phyloP scores from a whole-genome alignment of 108 stramenopile genomes.

The Chaetoceros muelleri region DNA sequence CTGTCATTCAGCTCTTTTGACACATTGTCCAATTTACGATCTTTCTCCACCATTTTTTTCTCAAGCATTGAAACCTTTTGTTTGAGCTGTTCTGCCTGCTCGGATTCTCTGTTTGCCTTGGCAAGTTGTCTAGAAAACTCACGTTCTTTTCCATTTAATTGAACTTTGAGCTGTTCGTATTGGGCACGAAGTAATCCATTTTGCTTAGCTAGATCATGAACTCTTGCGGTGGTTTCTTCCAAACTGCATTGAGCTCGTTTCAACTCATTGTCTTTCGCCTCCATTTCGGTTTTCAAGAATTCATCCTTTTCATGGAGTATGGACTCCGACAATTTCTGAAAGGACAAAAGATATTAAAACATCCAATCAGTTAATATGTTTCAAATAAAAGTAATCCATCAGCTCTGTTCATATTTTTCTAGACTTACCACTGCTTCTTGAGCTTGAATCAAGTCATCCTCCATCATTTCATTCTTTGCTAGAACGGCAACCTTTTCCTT shows the following conservation, averaged over 20 bases:
- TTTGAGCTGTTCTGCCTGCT: neutral
- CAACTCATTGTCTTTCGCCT: neutral
- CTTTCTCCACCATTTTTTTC: neutral
- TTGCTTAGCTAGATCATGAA: neutral
- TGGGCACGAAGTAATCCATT: neutral
- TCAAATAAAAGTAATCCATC: neutral
- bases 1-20: neutral
- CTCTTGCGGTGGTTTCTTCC: neutral
- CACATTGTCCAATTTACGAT: neutral
- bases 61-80: neutral
- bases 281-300: neutral
- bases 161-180: neutral
- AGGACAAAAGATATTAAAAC: neutral
- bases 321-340: neutral
- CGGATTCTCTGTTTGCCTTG: neutral
- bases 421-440: neutral
- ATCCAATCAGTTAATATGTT: neutral
- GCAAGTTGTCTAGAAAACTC: neutral
- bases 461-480: neutral
- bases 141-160: neutral
- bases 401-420: no score
- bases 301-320: neutral
- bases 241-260: neutral
- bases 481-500: conserved; percentile 2
- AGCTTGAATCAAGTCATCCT: neutral